Evolutionary conservation across 164 flowering plant genomes (phyloP), one percentile per base, ranked within the genome.

Genomic region (Chloranthus sessilifolius): DNA sequence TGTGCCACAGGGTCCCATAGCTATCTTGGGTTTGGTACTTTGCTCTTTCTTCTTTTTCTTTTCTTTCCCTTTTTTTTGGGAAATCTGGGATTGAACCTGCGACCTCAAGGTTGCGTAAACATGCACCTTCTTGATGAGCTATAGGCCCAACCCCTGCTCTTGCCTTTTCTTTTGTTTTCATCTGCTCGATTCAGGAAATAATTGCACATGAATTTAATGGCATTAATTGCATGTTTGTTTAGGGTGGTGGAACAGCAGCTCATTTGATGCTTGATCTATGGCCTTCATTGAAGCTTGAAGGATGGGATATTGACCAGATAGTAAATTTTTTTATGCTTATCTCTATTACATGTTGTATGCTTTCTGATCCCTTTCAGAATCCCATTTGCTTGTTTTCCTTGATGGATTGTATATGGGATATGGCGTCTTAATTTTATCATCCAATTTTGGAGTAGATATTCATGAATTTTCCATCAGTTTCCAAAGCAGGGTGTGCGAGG

Each of bases 201-300:
- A 20, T 10, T 41, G 2, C 37, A 2, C 28, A 36, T 29, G 20
- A 6, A 24, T 16, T 26, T 38, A 10, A 21, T 11, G 15, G 22
- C 24, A 16, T 23, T 39, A 14, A 21, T 22, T 50, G 17, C 39
- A 12, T 60, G 42, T 9, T 24, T 47, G 48, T 53, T 60, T 58
- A 85, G 95, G 97, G 90, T 42, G 97, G 86, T 42, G 95, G 92
- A 47, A 89, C 95, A 7, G 77, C 75, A 30, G 95, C 90, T 14
- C 86, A 71, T 62, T 64, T 86, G 55, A 68, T 89, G 71, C 94
- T 89, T 43, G 77, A 80, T 36, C 47, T 71, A 33, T 86, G 90
- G 88, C 97, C 97, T 53, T 74, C 81, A 0, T 57, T 84, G 70
- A 70, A 69, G 56, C 74, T 89, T 50, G 74, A 86, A 5, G 95